Evolutionary conservation across 2,329 filamentous ascomycete species (phyloP).

Genomic region (Podosphaera fusca): DNA sequence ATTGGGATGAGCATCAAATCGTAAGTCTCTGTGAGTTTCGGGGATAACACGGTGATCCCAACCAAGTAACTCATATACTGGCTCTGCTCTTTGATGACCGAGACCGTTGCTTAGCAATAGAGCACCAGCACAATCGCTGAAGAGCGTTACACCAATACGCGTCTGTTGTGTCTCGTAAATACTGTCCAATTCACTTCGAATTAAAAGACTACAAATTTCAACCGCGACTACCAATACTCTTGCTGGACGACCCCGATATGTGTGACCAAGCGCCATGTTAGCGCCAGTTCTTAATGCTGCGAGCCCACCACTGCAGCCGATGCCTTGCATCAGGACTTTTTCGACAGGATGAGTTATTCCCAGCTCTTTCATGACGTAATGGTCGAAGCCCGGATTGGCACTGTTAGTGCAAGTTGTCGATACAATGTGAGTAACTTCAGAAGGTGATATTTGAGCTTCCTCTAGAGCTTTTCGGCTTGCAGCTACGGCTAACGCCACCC

Average conservation of each 20-base stretch:
- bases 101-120: conserved; percentile 40
- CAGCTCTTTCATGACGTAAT: conserved; percentile 35
- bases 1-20: conserved; percentile 38
- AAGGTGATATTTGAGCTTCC: conserved; percentile 27
- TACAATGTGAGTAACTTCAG: conserved; percentile 41
- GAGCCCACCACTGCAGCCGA: conserved; percentile 42
- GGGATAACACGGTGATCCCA: conserved; percentile 42
- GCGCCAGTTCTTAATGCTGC: conserved; percentile 39
- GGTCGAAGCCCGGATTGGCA: conserved; percentile 45
- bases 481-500: conserved; percentile 31
- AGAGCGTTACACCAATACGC: conserved; percentile 40
- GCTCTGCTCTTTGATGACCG: conserved; percentile 18
- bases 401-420: conserved; percentile 47
- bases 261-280: conserved; percentile 40
- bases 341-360: conserved; percentile 35
- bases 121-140: conserved; percentile 49
- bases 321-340: conserved; percentile 40
- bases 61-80: conserved; percentile 34
- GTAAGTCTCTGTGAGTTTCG: conserved; percentile 36
- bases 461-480: conserved; percentile 31
- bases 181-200: conserved; percentile 41
- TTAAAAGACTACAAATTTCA: conserved; percentile 36
- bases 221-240: conserved; percentile 41
- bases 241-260: conserved; percentile 33
- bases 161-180: conserved; percentile 34